Percentiles rank a stretch among this genome's conserved stretches.
These are phyloP conservation scores for Lodderomyces elongisporus DNA, from an alignment of 1,139 yeast genomes.

Conservation along the genomic window DNA sequence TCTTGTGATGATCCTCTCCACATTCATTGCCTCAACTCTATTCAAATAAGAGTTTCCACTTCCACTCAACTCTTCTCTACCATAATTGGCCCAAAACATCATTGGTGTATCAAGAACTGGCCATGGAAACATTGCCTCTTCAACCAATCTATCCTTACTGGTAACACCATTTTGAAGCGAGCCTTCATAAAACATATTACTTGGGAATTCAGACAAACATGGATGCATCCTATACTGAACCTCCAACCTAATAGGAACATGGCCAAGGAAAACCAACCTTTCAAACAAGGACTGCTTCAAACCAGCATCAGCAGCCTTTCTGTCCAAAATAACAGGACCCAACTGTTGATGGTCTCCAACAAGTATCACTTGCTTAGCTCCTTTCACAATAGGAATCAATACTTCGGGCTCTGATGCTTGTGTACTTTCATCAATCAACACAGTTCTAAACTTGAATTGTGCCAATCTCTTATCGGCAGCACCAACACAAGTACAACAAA, in stretches of 20 bases:
- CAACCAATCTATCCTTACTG: slow-evolving; percentile 57
- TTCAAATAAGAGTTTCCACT: slow-evolving; percentile 84
- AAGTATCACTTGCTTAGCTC: slow-evolving; percentile 81
- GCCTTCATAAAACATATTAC: slow-evolving; percentile 93
- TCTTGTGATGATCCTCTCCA: slow-evolving; percentile 72
- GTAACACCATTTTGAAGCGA: slow-evolving; percentile 88
- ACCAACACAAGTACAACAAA: slow-evolving; percentile 90
- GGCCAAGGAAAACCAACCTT: slow-evolving; percentile 78
- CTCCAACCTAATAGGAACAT: slow-evolving; percentile 78
- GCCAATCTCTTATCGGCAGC: slow-evolving; percentile 72
- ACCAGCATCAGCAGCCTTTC: slow-evolving; percentile 81
- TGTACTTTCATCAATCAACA: slow-evolving; percentile 86
- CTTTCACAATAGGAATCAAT: slow-evolving; percentile 81
- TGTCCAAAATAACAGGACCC: slow-evolving; percentile 84
- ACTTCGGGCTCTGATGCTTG: slow-evolving; percentile 94
- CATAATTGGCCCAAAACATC: slow-evolving; percentile 94
- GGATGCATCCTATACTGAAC: slow-evolving; percentile 98
- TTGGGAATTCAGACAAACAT: slow-evolving; percentile 76
- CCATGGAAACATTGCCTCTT: slow-evolving; percentile 75
- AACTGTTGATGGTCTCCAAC: slow-evolving; percentile 96
- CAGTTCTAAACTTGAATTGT: slow-evolving; percentile 59
- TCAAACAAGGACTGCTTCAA: slow-evolving; percentile 82
- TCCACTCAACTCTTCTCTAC: slow-evolving; percentile 81
- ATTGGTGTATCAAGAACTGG: slow-evolving; percentile 76
- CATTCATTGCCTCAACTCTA: slow-evolving; percentile 87